phyloP scores from a whole-genome alignment of 163 green algal genomes.

The Scenedesmus sp. region DNA sequence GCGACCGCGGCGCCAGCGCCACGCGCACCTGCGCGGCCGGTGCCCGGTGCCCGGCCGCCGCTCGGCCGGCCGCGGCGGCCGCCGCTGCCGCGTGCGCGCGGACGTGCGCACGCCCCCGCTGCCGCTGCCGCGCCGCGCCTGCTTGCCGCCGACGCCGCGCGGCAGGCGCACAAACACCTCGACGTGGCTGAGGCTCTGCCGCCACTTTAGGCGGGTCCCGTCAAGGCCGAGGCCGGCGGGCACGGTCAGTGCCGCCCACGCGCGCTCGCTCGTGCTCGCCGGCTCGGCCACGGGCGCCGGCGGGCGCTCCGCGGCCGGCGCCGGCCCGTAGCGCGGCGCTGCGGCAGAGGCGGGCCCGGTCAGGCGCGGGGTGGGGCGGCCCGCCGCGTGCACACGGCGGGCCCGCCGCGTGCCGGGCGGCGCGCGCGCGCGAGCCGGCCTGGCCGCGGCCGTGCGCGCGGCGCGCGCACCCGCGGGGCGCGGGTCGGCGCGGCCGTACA shows the following conservation, averaged over 20 bases:
- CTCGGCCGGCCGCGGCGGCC: not conserved
- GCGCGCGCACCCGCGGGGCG: constrained; percentile 52
- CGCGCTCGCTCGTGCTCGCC: not conserved
- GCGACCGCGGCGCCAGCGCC: not conserved
- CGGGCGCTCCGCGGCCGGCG: not conserved
- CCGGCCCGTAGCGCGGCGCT: constrained; percentile 3
- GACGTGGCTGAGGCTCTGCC: constrained; percentile 75
- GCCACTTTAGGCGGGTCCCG: constrained; percentile 71
- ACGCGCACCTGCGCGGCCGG: constrained; percentile 24
- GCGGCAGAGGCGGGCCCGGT: not conserved
- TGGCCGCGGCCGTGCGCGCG: too few species aligned
- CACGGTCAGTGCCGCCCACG: constrained; percentile 44
- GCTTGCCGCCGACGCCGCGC: not conserved
- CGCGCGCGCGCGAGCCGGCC: too few species aligned
- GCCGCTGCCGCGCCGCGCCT: constrained; percentile 10
- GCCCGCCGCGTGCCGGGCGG: too few species aligned
- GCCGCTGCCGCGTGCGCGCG: not conserved
- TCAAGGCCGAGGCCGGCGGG: constrained; percentile 57
- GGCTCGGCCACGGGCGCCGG: not conserved
- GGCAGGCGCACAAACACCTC: constrained; percentile 71
- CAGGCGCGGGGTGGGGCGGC: not conserved
- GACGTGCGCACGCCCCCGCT: not conserved
- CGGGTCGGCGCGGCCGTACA: constrained; percentile 89
- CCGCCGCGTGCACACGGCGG: too few species aligned
- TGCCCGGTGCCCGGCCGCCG: not conserved